Conservation (phyloP, 805 yeast species). For the Yamadazyma nakazawae region DNA sequence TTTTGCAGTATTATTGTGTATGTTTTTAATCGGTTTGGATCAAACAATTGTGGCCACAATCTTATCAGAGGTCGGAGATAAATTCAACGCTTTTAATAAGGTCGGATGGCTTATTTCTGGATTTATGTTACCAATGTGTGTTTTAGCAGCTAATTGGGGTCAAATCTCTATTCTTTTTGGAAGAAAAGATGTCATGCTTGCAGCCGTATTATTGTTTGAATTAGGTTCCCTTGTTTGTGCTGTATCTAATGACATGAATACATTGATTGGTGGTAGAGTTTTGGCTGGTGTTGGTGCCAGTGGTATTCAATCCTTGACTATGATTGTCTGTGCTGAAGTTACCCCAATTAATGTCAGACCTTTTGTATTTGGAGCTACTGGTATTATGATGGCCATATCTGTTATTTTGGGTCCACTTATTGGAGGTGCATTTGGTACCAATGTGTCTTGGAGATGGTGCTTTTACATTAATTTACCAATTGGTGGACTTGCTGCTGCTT, state of each 20-base stretch:
- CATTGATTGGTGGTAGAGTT: constrained; percentile 41
- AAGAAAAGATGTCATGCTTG: constrained; percentile 25
- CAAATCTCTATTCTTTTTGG: constrained; percentile 36
- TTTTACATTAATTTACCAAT: constrained; percentile 66
- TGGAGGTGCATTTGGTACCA: constrained; percentile 60
- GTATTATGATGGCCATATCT: constrained; percentile 45
- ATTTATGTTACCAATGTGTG: constrained; percentile 32
- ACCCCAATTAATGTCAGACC: constrained; percentile 34
- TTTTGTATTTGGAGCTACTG: constrained; percentile 30
- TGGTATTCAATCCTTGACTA: constrained; percentile 28
- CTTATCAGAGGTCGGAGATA: constrained; percentile 32
- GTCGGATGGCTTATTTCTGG: constrained; percentile 41
- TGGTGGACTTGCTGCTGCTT: constrained; percentile 48
- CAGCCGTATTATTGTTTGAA: constrained; percentile 12
- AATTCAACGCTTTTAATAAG: constrained; percentile 31
- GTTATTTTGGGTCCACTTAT: constrained; percentile 58
- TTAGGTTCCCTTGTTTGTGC: constrained; percentile 37
- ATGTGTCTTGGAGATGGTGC: constrained; percentile 72
- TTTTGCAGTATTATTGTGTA: constrained; percentile 24
- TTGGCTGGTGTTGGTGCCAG: constrained; percentile 38
- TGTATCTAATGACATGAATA: constrained; percentile 31
- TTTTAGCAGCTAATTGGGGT: constrained; percentile 36
- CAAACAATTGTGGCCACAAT: constrained; percentile 38
- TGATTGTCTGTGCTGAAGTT: constrained; percentile 30
- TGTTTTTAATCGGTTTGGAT: constrained; percentile 37